A percentile compares a stretch with the other conserved stretches of the same genome.
These are phyloP conservation scores for Vigna hirtella DNA, from an alignment of 306 rosid genomes.

Conservation along the genomic window DNA sequence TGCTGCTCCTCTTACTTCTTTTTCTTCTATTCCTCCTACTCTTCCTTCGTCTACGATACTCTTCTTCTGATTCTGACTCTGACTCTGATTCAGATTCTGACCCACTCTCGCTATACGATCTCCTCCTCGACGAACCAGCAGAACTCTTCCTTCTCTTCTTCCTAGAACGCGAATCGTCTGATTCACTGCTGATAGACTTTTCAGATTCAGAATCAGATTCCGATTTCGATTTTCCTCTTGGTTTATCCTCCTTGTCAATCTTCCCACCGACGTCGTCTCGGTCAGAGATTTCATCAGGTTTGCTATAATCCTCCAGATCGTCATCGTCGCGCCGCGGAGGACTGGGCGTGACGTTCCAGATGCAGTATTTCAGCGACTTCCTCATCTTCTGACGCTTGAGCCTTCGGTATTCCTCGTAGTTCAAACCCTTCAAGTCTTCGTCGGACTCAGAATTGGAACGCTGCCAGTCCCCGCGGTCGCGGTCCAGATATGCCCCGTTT, in stretches of 20 bases:
- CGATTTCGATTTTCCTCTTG: slow-evolving; percentile 35
- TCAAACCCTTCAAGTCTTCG: slow-evolving; percentile 82
- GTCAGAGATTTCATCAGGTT: slow-evolving; percentile 57
- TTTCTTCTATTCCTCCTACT: slow-evolving; percentile 53
- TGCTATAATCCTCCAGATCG: slow-evolving; percentile 53
- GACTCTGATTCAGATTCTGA: slow-evolving; percentile 45
- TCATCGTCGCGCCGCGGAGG: slow-evolving; percentile 76
- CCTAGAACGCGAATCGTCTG: slow-evolving; percentile 55
- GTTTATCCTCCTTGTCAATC: slow-evolving; percentile 38
- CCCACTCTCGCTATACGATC: slow-evolving; percentile 53
- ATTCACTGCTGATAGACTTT: slow-evolving; percentile 39
- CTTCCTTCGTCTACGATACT: slow-evolving; percentile 49
- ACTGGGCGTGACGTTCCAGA: slow-evolving; percentile 87
- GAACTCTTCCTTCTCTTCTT: slow-evolving; percentile 45
- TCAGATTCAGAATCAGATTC: slow-evolving; percentile 34
- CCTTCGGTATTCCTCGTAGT: slow-evolving; percentile 74
- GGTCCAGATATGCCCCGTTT: slow-evolving; percentile 56
- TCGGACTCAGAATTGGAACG: slow-evolving; percentile 71
- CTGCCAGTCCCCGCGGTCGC: slow-evolving; percentile 52
- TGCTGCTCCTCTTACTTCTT: slow-evolving; percentile 28
- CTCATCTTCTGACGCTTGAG: slow-evolving; percentile 86
- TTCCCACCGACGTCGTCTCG: slow-evolving; percentile 26
- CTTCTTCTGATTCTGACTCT: slow-evolving; percentile 39
- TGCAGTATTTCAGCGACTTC: slow-evolving; percentile 70
- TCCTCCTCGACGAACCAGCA: slow-evolving; percentile 46